These are phyloP conservation scores for Globisporangium alternatum DNA, from an alignment of 352 stramenopile species.

Conservation along the genomic window DNA sequence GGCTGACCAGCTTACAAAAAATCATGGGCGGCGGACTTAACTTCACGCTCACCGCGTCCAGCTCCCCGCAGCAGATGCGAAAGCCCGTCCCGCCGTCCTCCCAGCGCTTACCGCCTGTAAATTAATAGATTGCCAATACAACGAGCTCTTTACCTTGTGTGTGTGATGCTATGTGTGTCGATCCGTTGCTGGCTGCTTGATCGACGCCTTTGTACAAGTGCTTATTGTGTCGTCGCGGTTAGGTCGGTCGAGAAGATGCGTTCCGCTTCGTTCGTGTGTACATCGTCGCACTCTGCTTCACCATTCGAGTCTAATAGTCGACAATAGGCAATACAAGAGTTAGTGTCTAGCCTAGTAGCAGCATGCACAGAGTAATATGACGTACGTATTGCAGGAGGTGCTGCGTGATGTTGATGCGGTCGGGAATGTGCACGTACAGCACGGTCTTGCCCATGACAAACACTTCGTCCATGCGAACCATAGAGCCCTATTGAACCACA, in stretches of 20 bases:
- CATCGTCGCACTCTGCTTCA: constrained; percentile 79
- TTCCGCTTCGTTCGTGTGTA: constrained; percentile 71
- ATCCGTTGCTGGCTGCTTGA: neutral
- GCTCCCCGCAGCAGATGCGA: constrained; percentile 15
- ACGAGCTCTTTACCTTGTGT: neutral
- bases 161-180: neutral
- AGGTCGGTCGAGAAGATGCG: neutral
- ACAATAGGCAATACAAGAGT: neutral
- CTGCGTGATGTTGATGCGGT: constrained; percentile 79
- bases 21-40: constrained; percentile 52
- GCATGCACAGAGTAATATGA: neutral
- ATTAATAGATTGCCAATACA: constrained; percentile 3
- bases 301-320: constrained; percentile 53
- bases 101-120: constrained; percentile 71
- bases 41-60: constrained; percentile 43
- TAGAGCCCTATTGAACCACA: constrained; percentile 35
- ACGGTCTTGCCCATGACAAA: constrained; percentile 88
- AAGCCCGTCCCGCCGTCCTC: constrained; percentile 19
- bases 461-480: constrained; percentile 70
- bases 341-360: neutral
- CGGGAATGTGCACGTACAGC: constrained; percentile 84
- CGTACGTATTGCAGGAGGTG: constrained; percentile 79
- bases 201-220: neutral
- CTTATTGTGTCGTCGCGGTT: neutral
- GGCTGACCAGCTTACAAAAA: constrained; percentile 62